Evolutionary conservation across 768 basidiomycete genomes (phyloP).

Genomic region (Suillus subaureus): DNA sequence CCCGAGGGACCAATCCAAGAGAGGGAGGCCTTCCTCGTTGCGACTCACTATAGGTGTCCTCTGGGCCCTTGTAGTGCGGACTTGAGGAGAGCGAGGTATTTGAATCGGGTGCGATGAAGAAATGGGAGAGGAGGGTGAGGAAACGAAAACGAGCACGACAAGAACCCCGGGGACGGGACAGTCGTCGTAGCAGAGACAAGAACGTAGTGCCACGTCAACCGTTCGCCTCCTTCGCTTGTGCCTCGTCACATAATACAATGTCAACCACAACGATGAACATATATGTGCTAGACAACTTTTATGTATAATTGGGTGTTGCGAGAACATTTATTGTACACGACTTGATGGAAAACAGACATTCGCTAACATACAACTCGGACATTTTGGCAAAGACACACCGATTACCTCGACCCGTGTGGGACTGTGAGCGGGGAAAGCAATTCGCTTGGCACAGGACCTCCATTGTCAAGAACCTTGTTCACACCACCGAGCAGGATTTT

Average conservation of each 20-base stretch:
- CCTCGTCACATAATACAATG: no score
- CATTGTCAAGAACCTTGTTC: slow-evolving; percentile 11
- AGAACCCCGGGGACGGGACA: no score
- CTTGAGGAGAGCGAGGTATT: no score
- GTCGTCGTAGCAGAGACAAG: no score
- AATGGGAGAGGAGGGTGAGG: no score
- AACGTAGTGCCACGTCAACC: no score
- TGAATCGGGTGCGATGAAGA: no score
- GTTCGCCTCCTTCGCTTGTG: no score
- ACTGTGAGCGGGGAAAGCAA: slow-evolving; percentile 17
- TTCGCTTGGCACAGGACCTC: slow-evolving; percentile 4
- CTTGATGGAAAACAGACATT: background rate
- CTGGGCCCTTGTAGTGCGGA: no score
- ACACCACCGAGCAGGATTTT: slow-evolving; percentile 13
- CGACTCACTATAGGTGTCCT: no score
- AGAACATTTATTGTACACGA: background rate
- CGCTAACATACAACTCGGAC: background rate
- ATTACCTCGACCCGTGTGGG: background rate
- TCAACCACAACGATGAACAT: background rate
- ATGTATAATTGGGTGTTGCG: background rate
- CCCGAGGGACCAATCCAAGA: background rate
- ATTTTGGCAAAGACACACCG: background rate
- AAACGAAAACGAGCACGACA: no score
- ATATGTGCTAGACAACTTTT: background rate
- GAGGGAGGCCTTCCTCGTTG: background rate